Percentiles rank a stretch among this genome's conserved stretches.
phyloP scores from a whole-genome alignment of 75 land plant species.

The Pinus tabuliformis region DNA sequence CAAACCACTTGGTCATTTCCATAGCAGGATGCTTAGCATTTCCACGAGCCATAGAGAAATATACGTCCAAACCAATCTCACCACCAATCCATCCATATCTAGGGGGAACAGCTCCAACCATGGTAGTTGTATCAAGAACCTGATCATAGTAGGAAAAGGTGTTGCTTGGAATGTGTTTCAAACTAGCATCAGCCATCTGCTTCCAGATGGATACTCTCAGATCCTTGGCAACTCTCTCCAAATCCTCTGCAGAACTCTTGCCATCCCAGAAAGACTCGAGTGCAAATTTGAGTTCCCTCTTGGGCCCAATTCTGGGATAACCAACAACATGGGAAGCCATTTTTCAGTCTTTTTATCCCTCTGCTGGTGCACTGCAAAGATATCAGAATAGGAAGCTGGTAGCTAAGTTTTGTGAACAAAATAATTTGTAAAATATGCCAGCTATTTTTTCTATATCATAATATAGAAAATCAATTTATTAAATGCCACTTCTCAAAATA shows the following conservation, averaged over 20 bases:
- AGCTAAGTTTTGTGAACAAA: too few relatives aligned
- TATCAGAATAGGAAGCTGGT: too few relatives aligned
- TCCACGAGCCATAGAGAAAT: slow-evolving; percentile 57
- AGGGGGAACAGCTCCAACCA: slow-evolving; percentile 47
- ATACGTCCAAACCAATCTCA: slow-evolving; percentile 36
- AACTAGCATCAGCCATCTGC: slow-evolving; percentile 40
- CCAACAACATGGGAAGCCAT: slow-evolving; percentile 42
- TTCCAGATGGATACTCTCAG: slow-evolving; percentile 45
- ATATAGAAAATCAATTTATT: too few relatives aligned
- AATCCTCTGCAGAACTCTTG: slow-evolving; percentile 32
- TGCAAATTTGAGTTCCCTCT: slow-evolving; percentile 53
- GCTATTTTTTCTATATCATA: too few relatives aligned
- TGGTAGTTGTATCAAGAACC: slow-evolving; percentile 43
- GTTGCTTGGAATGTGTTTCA: slow-evolving; percentile 39
- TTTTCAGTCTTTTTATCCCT: neutral
- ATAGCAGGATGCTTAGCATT: slow-evolving; percentile 43
- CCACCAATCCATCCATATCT: slow-evolving; percentile 46
- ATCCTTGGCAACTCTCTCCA: slow-evolving; percentile 41
- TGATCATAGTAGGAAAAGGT: slow-evolving; percentile 55
- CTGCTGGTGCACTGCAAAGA: too few relatives aligned
- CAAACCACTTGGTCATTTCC: slow-evolving; percentile 64
- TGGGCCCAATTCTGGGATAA: slow-evolving; percentile 39
- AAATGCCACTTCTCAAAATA: too few relatives aligned
- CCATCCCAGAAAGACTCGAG: slow-evolving; percentile 50
- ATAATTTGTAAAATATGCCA: too few relatives aligned